Evolutionary conservation across 164 flowering plant genomes (phyloP).

Genomic region (Stephania yunnanensis): DNA sequence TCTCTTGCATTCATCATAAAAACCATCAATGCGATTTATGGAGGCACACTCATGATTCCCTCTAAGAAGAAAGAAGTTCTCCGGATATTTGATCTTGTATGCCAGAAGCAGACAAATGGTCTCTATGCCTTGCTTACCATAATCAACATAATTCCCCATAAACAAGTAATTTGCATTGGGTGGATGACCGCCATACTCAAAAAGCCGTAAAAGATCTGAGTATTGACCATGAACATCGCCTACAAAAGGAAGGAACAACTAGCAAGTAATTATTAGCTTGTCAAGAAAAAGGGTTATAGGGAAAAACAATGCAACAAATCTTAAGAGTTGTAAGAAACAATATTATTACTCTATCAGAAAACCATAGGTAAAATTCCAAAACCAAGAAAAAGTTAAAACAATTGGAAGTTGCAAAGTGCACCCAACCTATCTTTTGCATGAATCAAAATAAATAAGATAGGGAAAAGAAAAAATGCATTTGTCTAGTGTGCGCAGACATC

Average conservation of each 20-base stretch:
- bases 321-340: not conserved
- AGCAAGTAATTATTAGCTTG: not conserved
- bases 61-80: slow-evolving; percentile 54
- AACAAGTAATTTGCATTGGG: slow-evolving; percentile 55
- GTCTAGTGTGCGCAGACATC: not conserved
- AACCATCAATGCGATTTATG: slow-evolving; percentile 54
- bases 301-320: not conserved
- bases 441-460: not conserved
- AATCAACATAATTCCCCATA: slow-evolving; percentile 61
- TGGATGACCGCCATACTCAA: slow-evolving; percentile 56
- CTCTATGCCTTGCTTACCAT: slow-evolving; percentile 67
- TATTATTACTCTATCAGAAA: not conserved
- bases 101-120: slow-evolving; percentile 58
- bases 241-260: slow-evolving; percentile 12
- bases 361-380: not conserved
- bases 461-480: not conserved
- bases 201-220: slow-evolving; percentile 53
- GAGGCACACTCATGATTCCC: slow-evolving; percentile 64
- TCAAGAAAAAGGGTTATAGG: not conserved
- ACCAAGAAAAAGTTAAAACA: not conserved
- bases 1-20: slow-evolving; percentile 60
- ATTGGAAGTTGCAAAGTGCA: not conserved
- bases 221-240: slow-evolving; percentile 63
- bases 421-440: not conserved
- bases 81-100: slow-evolving; percentile 56